Conservation (phyloP, 306 rosid species). For the Corylus avellana region DNA sequence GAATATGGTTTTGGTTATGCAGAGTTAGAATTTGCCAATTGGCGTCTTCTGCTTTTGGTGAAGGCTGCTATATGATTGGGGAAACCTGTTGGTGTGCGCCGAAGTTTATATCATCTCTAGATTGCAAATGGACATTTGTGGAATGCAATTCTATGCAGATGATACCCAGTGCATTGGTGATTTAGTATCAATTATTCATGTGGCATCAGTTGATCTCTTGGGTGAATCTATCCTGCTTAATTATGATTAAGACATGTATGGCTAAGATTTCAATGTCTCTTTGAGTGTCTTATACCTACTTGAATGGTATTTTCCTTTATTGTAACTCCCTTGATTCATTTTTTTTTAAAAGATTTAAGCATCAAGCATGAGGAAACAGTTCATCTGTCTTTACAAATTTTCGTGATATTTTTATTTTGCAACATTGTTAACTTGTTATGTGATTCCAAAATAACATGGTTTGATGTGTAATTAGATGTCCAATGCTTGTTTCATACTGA, state of each 20-base stretch:
- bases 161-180: neutral
- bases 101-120: no score
- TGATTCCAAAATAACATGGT: neutral
- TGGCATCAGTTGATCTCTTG: neutral
- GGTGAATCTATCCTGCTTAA: neutral
- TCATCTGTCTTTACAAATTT: neutral
- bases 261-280: neutral
- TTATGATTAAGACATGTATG: neutral
- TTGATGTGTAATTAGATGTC: neutral
- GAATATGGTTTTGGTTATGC: no score
- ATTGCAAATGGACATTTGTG: neutral
- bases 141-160: neutral
- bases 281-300: neutral
- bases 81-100: no score
- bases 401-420: neutral
- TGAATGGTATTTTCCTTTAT: neutral
- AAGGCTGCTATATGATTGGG: no score
- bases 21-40: no score
- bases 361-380: neutral
- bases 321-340: neutral
- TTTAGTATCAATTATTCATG: neutral
- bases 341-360: neutral
- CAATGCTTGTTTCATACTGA: neutral
- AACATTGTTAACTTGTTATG: neutral
- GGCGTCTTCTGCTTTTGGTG: no score